Evolutionary conservation across 2,329 filamentous ascomycete species (phyloP).

Genomic region (Talaromyces sp.): DNA sequence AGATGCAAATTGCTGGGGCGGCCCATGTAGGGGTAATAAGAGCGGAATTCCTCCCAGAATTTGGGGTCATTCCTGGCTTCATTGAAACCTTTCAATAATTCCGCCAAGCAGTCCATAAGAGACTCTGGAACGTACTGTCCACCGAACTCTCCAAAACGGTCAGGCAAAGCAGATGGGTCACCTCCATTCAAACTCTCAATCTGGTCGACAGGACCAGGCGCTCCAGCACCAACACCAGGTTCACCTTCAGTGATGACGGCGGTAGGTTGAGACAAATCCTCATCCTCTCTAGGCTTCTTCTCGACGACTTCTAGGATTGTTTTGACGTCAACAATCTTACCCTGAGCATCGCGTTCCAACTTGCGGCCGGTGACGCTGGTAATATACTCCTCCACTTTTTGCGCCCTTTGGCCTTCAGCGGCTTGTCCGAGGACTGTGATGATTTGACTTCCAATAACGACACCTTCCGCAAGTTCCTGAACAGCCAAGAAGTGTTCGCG

Average conservation of each 20-base stretch:
- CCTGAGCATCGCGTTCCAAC: constrained; percentile 44
- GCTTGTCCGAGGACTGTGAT: constrained; percentile 74
- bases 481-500: constrained; percentile 89
- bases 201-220: constrained; percentile 71
- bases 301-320: constrained; percentile 67
- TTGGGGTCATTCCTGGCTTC: constrained; percentile 77
- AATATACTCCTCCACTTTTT: constrained; percentile 83
- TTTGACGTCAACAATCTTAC: constrained; percentile 60
- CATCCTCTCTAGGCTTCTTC: constrained; percentile 51
- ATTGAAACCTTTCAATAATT: constrained; percentile 90
- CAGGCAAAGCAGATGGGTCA: constrained; percentile 61
- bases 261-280: constrained; percentile 50
- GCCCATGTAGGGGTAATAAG: constrained; percentile 97
- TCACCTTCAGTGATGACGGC: constrained; percentile 62
- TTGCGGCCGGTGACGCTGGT: constrained; percentile 64
- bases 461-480: constrained; percentile 79
- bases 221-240: constrained; percentile 44
- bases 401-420: constrained; percentile 61
- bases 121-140: constrained; percentile 97
- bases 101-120: constrained; percentile 90
- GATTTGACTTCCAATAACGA: constrained; percentile 95
- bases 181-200: constrained; percentile 72
- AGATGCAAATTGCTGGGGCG: constrained; percentile 87
- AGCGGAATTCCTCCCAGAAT: constrained; percentile 96
- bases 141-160: constrained; percentile 91